Percentiles rank a stretch among this genome's conserved stretches.
Conservation (phyloP, 2,329 filamentous ascomycete species). For the Xylaria hypoxylon region DNA sequence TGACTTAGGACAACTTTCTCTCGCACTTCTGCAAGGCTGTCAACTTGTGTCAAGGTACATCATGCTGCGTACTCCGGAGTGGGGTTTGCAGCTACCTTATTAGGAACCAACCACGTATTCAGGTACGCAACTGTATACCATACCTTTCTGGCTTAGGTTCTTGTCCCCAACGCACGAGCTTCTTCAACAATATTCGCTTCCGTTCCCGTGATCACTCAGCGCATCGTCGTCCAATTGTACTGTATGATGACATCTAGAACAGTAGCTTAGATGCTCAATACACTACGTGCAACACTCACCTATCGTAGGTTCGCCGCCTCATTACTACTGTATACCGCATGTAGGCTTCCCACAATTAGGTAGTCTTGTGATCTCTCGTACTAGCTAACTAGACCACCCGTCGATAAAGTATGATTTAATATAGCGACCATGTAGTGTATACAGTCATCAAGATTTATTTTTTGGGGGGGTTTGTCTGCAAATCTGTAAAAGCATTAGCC, state of each 20-base stretch:
- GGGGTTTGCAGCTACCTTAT: slow-evolving; percentile 4
- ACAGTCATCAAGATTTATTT: no score
- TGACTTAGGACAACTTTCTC: background rate
- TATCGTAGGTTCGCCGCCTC: slow-evolving; percentile 8
- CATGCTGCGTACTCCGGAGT: slow-evolving; percentile 18
- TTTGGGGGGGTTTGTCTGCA: no score
- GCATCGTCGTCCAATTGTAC: slow-evolving; percentile 2
- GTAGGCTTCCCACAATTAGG: background rate
- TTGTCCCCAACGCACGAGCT: slow-evolving; percentile 7
- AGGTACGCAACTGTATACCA: no score
- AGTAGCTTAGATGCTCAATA: slow-evolving; percentile 8
- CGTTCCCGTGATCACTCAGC: slow-evolving; percentile 21
- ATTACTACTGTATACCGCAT: slow-evolving; percentile 16
- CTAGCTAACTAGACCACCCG: background rate
- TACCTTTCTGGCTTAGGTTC: slow-evolving; percentile 1
- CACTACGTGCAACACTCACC: background rate
- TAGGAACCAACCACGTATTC: no score
- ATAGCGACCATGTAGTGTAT: no score
- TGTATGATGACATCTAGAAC: slow-evolving; percentile 21
- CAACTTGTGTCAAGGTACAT: no score
- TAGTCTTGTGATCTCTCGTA: background rate
- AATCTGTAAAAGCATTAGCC: no score
- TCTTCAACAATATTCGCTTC: slow-evolving; percentile 15
- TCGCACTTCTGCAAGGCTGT: slow-evolving; percentile 35
- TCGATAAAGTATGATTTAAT: no score